Conservation (phyloP, 331 rosid species). For the Acacia pycnantha region DNA sequence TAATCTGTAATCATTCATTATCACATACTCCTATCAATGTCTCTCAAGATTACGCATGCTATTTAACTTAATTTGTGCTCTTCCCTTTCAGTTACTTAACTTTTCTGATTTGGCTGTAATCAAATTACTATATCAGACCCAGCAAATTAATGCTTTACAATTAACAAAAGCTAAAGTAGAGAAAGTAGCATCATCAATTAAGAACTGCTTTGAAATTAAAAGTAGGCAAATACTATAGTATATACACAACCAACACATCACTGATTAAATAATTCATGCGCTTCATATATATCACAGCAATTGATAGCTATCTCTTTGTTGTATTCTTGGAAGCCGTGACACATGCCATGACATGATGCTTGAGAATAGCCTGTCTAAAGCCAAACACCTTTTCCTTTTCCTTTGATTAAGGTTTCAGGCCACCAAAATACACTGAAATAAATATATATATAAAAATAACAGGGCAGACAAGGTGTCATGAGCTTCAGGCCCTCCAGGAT, state of each 20-base stretch:
- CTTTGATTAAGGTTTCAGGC: slow-evolving; percentile 21
- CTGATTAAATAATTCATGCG: background rate
- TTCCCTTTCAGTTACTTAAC: background rate
- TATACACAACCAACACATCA: background rate
- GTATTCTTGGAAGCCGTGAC: slow-evolving; percentile 24
- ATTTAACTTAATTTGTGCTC: background rate
- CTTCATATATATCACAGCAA: background rate
- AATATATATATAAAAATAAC: background rate
- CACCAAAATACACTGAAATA: background rate
- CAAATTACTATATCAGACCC: background rate
- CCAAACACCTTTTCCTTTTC: slow-evolving; percentile 25
- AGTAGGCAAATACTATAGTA: background rate
- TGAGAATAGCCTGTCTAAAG: slow-evolving; percentile 8
- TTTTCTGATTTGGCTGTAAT: background rate
- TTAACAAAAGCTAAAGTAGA: background rate
- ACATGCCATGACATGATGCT: slow-evolving; percentile 1
- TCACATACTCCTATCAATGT: background rate
- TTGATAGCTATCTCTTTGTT: background rate
- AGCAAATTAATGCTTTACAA: background rate
- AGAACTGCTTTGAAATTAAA: background rate
- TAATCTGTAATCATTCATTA: background rate
- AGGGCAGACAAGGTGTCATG: background rate
- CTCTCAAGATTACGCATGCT: background rate
- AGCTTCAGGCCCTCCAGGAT: background rate
- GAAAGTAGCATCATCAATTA: background rate